These are phyloP conservation scores for Quercus gilva DNA, from an alignment of 306 rosid genomes.

Conservation along the genomic window DNA sequence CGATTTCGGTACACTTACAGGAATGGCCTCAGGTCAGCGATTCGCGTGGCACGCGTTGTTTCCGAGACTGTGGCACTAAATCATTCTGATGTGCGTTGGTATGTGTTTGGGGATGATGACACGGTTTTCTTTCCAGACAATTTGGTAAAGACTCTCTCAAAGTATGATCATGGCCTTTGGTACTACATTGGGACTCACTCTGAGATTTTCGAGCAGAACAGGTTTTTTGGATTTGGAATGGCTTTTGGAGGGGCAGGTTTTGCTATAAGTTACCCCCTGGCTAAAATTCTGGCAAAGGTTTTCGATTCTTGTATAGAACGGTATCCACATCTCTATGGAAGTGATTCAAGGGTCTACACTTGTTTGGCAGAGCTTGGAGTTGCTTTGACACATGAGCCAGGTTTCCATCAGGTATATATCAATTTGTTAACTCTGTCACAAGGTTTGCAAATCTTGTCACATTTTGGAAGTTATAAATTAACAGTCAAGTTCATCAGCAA, in stretches of 20 bases:
- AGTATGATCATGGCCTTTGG: slow-evolving; percentile 79
- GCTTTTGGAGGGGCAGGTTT: slow-evolving; percentile 94
- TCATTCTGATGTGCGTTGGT: slow-evolving; percentile 74
- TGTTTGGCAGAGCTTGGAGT: slow-evolving; percentile 92
- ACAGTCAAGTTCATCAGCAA: neutral
- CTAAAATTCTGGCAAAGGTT: slow-evolving; percentile 54
- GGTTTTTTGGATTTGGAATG: slow-evolving; percentile 63
- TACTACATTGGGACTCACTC: slow-evolving; percentile 84
- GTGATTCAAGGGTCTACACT: slow-evolving; percentile 70
- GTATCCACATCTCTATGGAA: slow-evolving; percentile 87
- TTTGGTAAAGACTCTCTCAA: slow-evolving; percentile 71
- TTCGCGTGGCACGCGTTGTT: slow-evolving; percentile 80
- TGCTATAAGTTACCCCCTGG: slow-evolving; percentile 72
- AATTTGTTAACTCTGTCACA: neutral
- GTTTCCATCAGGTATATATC: slow-evolving; percentile 74
- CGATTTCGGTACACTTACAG: slow-evolving; percentile 59
- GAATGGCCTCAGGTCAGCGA: slow-evolving; percentile 55
- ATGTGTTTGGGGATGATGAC: slow-evolving; percentile 90
- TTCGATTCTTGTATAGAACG: slow-evolving; percentile 79
- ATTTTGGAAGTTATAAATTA: neutral
- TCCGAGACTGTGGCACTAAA: slow-evolving; percentile 56
- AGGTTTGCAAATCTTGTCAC: neutral
- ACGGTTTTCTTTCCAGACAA: slow-evolving; percentile 81
- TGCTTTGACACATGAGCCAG: slow-evolving; percentile 74
- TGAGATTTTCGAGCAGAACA: slow-evolving; percentile 66